Base-by-base conservation (phyloP, 805 yeast genomes). In the Candida broadrunensis region DNA sequence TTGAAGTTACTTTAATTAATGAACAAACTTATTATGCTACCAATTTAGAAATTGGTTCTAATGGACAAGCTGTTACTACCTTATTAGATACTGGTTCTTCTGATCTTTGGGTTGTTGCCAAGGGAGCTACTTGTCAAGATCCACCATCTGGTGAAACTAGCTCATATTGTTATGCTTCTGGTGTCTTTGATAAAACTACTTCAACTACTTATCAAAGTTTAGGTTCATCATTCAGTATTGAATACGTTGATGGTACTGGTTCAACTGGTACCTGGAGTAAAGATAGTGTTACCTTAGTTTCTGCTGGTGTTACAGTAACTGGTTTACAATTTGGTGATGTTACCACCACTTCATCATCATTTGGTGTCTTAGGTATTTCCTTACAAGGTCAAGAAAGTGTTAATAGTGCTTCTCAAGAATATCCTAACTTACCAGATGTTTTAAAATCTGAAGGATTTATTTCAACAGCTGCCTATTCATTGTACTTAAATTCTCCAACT, bases 401-500 rank as follows among this genome's bases (percentile, higher is more conserved):
- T n/a, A 13, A 17, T 3, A 32, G 37, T 16, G 14, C 43, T n/a
- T 9, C 14, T 3, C 27, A 35, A 7, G 21, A 21, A 7, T 69
- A 69, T 46, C 49, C 52, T 35, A 69, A 67, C 43, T 46, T 67
- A 21, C 75, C 75, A 4, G 44, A 47, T 23, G 51, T 54, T 15
- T 55, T 70, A 53, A 60, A 60, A 42, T 41, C 51, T 2, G 55
- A 56, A 37, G 74, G 75, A 5, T 42, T 48, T 38, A 67, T 65
- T 47, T 48, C 62, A 27, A 64, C 60, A 44, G 47, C 48, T 33
- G 65, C 66, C 23, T 69, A 68, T 51, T 65, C 71, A n/a, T 57
- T 69, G 40, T 67, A 58, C 50, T 60, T 69, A 54, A 49, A 55
- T 37, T 35, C 50, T 1, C 37, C 44, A 3, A 51, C 47, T 25